Evolutionary conservation across 148 eudicot genomes (phyloP).

Genomic region (Beta vulgaris): DNA sequence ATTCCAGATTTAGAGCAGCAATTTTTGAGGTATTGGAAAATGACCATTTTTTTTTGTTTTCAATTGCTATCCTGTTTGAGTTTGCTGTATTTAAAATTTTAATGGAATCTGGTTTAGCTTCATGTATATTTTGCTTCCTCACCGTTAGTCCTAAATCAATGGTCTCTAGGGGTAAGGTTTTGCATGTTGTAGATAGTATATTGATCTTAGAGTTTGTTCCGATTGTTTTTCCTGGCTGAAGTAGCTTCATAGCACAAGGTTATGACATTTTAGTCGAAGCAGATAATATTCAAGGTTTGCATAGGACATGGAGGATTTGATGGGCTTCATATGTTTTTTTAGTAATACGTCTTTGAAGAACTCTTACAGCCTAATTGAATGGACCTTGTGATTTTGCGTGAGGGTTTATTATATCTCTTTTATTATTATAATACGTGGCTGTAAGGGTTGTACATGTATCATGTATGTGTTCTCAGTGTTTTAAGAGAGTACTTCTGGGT

Average conservation of each 20-base stretch:
- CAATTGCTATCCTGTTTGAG: neutral
- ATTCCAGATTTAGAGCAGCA: conserved; percentile 42
- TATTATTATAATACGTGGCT: neutral
- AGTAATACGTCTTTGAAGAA: neutral
- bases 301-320: no score
- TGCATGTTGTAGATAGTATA: no score
- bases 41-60: neutral
- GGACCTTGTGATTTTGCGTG: neutral
- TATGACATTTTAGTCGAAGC: no score
- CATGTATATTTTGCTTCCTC: neutral
- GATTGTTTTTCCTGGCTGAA: neutral
- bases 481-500: neutral
- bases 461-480: no score
- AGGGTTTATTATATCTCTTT: neutral
- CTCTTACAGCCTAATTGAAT: neutral
- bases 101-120: neutral
- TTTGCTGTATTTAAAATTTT: no score
- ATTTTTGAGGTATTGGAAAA: conserved; percentile 47
- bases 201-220: neutral
- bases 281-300: no score
- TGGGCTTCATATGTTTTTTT: no score
- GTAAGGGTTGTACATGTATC: neutral
- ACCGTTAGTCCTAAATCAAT: neutral
- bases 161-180: no score
- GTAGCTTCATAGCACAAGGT: no score